A percentile compares a stretch with the other conserved stretches of the same genome.
phyloP scores from a whole-genome alignment of 176 grass and related monocot species.

The Triticum urartu region DNA sequence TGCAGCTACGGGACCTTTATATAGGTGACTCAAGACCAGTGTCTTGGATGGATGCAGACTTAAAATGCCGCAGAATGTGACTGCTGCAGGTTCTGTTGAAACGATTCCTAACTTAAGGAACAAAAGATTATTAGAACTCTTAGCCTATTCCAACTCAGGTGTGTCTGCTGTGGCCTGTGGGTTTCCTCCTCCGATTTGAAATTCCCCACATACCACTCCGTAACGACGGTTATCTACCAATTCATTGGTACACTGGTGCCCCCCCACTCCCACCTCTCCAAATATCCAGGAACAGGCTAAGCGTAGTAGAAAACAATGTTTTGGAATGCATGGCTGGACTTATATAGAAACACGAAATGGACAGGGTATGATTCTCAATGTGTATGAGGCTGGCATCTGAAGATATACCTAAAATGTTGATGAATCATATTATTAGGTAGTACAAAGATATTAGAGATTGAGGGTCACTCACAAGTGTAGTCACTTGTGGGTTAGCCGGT shows the following conservation, averaged over 20 bases:
- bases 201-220: not conserved
- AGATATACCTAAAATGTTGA: not conserved
- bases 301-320: too few relatives aligned
- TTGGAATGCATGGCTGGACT: too few relatives aligned
- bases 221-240: not conserved
- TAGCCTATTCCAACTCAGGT: not conserved
- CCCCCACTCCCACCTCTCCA: too few relatives aligned
- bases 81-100: not conserved
- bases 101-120: not conserved
- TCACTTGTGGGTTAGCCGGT: not conserved
- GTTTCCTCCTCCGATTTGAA: not conserved
- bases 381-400: not conserved
- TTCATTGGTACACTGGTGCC: too few relatives aligned
- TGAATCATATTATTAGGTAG: not conserved
- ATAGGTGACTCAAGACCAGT: not conserved
- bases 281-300: too few relatives aligned
- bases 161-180: not conserved
- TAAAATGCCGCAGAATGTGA: not conserved
- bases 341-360: too few relatives aligned
- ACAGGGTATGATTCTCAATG: not conserved
- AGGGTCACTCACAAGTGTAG: not conserved
- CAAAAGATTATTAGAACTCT: not conserved
- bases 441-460: not conserved
- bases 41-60: not conserved
- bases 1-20: not conserved